phyloP scores from a whole-genome alignment of 176 grass and related monocot species.

The Phoenix roebelenii region DNA sequence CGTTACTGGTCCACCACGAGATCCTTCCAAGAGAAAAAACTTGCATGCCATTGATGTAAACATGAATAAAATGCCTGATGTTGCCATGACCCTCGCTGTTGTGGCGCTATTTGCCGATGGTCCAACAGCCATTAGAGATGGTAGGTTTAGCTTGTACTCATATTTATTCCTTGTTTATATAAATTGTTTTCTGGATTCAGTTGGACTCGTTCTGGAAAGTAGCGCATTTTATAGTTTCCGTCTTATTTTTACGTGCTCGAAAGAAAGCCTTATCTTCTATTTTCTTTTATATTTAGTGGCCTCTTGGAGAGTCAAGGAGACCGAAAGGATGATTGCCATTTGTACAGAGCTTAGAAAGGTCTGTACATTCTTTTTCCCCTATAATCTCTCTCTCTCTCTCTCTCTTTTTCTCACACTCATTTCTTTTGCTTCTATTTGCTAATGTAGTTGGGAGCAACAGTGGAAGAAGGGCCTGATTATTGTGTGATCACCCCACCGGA shows the following conservation, averaged over 20 bases:
- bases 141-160: conserved; percentile 18
- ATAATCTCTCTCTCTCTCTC: background rate
- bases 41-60: conserved; percentile 88
- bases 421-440: background rate
- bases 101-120: conserved; percentile 94
- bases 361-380: background rate
- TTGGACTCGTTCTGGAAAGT: no score
- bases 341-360: conserved; percentile 93
- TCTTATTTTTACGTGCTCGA: background rate
- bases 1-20: conserved; percentile 71
- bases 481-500: conserved; percentile 88
- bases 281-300: conserved; percentile 51
- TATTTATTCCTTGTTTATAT: no score
- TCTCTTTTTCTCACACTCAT: background rate
- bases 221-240: background rate
- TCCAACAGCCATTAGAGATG: conserved; percentile 95
- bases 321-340: conserved; percentile 86
- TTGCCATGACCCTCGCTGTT: conserved; percentile 92
- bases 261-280: background rate
- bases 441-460: conserved; percentile 61
- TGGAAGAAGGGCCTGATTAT: conserved; percentile 93
- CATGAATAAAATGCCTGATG: conserved; percentile 99
- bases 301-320: conserved; percentile 99
- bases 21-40: conserved; percentile 60
- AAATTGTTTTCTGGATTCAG: no score